Evolutionary conservation across 768 basidiomycete species (phyloP), one percentile per base, ranked within the genome.

Genomic region (Roridomyces roridus): DNA sequence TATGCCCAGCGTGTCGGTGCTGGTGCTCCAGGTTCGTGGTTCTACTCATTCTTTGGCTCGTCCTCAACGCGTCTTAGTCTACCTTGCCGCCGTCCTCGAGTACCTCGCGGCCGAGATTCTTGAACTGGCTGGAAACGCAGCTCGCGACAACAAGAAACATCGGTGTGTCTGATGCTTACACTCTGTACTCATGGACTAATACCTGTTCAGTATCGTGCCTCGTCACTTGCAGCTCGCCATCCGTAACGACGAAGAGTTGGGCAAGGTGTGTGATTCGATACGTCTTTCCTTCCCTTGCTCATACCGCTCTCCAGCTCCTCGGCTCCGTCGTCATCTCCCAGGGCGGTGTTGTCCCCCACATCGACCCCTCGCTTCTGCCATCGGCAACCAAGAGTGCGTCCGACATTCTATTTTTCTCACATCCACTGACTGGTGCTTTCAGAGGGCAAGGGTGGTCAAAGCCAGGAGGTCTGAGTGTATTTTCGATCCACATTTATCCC

Each of bases 321-420:
- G 92, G 91, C 18, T 80, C 86, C 52, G 93, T 94, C 63, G 87
- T 91, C 70, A 94, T 95, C 79, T 92, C 90, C 21, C 92, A 94
- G 72, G 93, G 93, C 74, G 93, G 92, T 81, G 90, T 92, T 51
- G 86, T 85, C 4, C 85, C 85, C n/a, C 70, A 74, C 68, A 85
- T 85, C 68, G 77, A 81, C 44, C 59, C 53, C 1, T 60, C 59
- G 3, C 54, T 60, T 11, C 45, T 60, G 34, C 59, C 59, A 0
- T 46, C 0, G 46, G 46, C 17, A 53, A 10, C 51, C 18, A 59
- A 53, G 21, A 59, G 46, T 46, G 28, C 21, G 42, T 44, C 20
- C 21, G n/a, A 17, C 12, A 17, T 3, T n/a, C 39, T 9, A 9
- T 18, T 40, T 40, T 40, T 5, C 21, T 40, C 15, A 17, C 39